Conservation (phyloP, 192 early-diverging fungal genomes). For the Coemansia sp. region DNA sequence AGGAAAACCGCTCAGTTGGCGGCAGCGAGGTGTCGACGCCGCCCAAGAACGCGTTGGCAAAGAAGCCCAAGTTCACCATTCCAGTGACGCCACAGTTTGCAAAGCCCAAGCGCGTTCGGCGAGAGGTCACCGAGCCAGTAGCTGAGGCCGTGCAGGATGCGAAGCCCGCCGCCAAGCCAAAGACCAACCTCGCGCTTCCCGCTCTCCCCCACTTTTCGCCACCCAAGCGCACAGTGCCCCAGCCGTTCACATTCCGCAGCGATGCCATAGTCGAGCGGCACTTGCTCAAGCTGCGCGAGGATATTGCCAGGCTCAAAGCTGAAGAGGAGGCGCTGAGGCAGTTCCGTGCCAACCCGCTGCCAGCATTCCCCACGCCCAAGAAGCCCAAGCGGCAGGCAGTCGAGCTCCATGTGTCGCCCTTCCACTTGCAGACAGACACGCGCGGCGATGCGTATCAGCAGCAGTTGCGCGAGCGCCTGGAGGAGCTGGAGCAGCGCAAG, state of each 20-base stretch:
- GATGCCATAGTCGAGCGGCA: conserved; percentile 59
- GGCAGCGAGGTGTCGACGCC: conserved; percentile 2
- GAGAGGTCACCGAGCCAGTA: background rate
- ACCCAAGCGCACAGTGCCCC: conserved; percentile 35
- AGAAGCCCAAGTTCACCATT: conserved; percentile 27
- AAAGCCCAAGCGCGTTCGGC: conserved; percentile 36
- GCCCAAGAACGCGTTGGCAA: conserved; percentile 7
- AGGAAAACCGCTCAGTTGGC: background rate
- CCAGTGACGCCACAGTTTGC: conserved; percentile 51
- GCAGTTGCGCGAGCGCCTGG: conserved; percentile 44
- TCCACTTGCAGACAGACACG: conserved; percentile 57
- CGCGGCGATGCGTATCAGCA: conserved; percentile 53
- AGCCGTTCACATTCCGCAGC: conserved; percentile 62
- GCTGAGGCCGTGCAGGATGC: background rate
- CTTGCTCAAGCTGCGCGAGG: conserved; percentile 56
- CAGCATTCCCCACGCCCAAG: conserved; percentile 54
- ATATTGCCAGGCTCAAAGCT: conserved; percentile 46
- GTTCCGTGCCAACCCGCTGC: conserved; percentile 60
- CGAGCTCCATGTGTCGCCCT: conserved; percentile 59
- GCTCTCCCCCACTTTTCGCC: conserved; percentile 12
- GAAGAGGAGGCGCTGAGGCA: conserved; percentile 46
- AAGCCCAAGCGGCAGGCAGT: conserved; percentile 31
- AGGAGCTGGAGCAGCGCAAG: conserved; percentile 48
- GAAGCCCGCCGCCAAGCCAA: background rate
- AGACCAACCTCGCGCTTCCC: background rate